Evolutionary conservation across 768 basidiomycete genomes (phyloP), one percentile per base, ranked within the genome.

Genomic region (Lactarius sp.): DNA sequence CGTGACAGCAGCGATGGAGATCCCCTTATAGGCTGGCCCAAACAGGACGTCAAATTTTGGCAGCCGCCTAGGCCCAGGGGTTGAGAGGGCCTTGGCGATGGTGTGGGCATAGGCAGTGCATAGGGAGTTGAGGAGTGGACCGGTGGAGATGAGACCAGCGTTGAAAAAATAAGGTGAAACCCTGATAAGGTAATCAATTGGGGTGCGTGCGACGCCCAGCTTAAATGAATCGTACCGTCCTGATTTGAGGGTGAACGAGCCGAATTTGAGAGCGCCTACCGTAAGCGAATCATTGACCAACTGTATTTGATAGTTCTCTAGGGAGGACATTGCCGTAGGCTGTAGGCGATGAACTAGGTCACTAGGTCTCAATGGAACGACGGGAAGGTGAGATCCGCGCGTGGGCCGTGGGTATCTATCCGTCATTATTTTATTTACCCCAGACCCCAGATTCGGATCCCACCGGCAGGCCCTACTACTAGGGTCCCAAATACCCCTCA

Each of bases 161-260:
- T 98, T 98, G 81, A 98, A 94, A 75, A 98, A 99, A 77, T 98
- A 98, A 1, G 96, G 97, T 8, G 96, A 99, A 59, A 82, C 77
- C 46, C 67, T 68, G 52, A 37, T 13, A 39, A 6, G 92, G 74
- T 2, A 22, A 6, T 59, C 22, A 62, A 61, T 66, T 42, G 66
- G 59, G 13, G 51, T n/a, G 41, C 50, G 58, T 34, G 34, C 18
- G 49, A 50, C 22, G 34, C 12, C 9, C 31, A 20, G n/a, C 3
- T 14, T 52, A 34, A 16, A 60, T 27, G 20, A 57, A 46, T 61
- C 87, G 68, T 73, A 93, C 92, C 94, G 85, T 67, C 96, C 97
- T 39, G 92, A 94, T 82, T 98, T 99, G 61, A 98, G 82, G 1
- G 87, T 91, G 73, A 97, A 99, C 1, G 85, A 80, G 39, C 96